Evolutionary conservation across 495 filamentous ascomycete species (phyloP), one percentile per base, ranked within the genome.

Genomic region (Penicillium cataractarum): DNA sequence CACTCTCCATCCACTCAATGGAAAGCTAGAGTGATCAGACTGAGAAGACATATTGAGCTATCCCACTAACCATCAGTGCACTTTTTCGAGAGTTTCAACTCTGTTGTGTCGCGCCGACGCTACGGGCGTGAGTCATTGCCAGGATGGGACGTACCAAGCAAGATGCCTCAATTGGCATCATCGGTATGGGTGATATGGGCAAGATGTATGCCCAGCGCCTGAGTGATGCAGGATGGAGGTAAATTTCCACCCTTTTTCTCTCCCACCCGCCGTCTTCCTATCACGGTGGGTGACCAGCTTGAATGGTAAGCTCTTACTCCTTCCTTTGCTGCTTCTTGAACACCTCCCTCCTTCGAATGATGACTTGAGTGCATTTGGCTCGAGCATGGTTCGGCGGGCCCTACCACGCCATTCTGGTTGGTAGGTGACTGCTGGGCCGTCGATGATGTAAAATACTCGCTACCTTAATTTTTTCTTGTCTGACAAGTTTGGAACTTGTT

Each of bases 281-380:
- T 57, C 51, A 58, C 29, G 27, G 35, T 49, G 19, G 15, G 44
- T 50, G 53, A 54, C 49, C 21, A 48, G 46, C 49, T 65, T 56
- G 19, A 69, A 64, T 68, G 77, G 73, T 76, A 73, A 78, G 74
- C 69, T 61, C 55, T 26, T 27, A 50, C 54, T 67, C 54, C 51
- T 40, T 40, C 55, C 60, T 31, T 68, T 27, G 37, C 37, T 49
- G 48, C 33, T 68, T 66, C 57, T 52, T 53, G 4, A 31, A 31
- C 51, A 44, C 61, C 65, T 65, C 60, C 48, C 29, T 58, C 56
- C 56, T 69, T 80, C 71, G 68, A 72, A 93, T 94, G 93, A 97
- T 97, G 93, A 97, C 92, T 91, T 92, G 93, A 97, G 93, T 91
- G 93, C 93, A 97, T 97, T 97, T 97, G 93, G 93, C 93, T 97